These are phyloP conservation scores for Trichoderma harzianum DNA, from an alignment of 2,329 filamentous ascomycete species.

Conservation along the genomic window DNA sequence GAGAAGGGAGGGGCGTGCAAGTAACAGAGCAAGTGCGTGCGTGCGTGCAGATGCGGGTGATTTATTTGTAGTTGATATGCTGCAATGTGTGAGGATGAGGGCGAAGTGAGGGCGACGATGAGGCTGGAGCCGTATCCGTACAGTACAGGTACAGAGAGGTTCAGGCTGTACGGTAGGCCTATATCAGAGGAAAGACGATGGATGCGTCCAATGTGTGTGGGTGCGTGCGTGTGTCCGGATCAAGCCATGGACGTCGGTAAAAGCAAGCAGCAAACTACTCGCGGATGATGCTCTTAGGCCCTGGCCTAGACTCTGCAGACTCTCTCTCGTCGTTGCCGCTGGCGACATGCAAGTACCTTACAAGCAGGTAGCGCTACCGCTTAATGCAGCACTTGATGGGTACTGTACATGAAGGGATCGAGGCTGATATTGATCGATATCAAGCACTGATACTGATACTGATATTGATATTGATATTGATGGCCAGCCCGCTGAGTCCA, in stretches of 20 bases:
- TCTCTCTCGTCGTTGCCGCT: background rate
- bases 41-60: background rate
- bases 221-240: constrained; percentile 3
- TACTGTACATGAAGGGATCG: background rate
- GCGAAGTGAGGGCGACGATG: background rate
- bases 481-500: background rate
- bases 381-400: background rate
- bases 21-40: background rate
- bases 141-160: background rate
- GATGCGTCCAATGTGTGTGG: background rate
- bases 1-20: constrained; percentile 12
- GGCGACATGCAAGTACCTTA: background rate
- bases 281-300: background rate
- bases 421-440: background rate
- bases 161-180: background rate
- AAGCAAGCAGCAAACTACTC: background rate
- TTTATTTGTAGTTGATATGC: background rate
- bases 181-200: background rate
- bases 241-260: constrained; percentile 1
- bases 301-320: background rate
- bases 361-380: background rate
- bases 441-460: background rate
- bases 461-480: background rate
- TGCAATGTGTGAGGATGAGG: background rate
- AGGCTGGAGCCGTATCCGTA: background rate